A percentile compares a stretch with the other conserved stretches of the same genome.
These are phyloP conservation scores for Pseudogymnoascus sp. DNA, from an alignment of 2,329 filamentous ascomycete species.

Conservation along the genomic window DNA sequence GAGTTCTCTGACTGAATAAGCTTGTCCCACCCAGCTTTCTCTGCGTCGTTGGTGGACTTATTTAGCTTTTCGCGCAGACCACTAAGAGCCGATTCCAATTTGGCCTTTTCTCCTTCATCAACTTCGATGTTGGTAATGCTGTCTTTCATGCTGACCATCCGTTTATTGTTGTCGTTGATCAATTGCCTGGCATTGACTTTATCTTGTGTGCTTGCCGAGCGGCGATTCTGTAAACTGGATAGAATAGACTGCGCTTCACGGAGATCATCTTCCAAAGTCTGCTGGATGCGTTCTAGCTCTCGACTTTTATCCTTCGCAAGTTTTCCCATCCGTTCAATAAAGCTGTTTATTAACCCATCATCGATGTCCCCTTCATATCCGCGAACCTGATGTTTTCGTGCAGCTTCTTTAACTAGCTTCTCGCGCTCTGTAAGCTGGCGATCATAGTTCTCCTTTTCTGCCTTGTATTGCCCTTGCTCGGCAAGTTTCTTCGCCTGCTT, in stretches of 20 bases:
- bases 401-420: conserved; percentile 69
- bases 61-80: conserved; percentile 60
- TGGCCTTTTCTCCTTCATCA: conserved; percentile 77
- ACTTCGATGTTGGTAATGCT: conserved; percentile 66
- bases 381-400: conserved; percentile 68
- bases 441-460: conserved; percentile 81
- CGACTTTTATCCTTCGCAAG: conserved; percentile 71
- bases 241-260: conserved; percentile 65
- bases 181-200: conserved; percentile 68
- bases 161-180: conserved; percentile 66
- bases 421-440: conserved; percentile 66
- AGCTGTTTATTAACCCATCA: conserved; percentile 65
- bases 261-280: conserved; percentile 66
- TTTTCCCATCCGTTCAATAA: conserved; percentile 70
- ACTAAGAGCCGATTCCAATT: conserved; percentile 65
- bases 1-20: conserved; percentile 61
- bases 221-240: conserved; percentile 66
- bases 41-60: conserved; percentile 55
- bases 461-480: conserved; percentile 71
- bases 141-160: conserved; percentile 57
- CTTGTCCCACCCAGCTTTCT: conserved; percentile 59
- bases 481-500: conserved; percentile 47
- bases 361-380: conserved; percentile 76
- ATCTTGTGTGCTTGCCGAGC: conserved; percentile 64
- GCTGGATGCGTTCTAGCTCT: conserved; percentile 66